Evolutionary conservation across 2,329 filamentous ascomycete species (phyloP).

Genomic region (Phialophora tarda): DNA sequence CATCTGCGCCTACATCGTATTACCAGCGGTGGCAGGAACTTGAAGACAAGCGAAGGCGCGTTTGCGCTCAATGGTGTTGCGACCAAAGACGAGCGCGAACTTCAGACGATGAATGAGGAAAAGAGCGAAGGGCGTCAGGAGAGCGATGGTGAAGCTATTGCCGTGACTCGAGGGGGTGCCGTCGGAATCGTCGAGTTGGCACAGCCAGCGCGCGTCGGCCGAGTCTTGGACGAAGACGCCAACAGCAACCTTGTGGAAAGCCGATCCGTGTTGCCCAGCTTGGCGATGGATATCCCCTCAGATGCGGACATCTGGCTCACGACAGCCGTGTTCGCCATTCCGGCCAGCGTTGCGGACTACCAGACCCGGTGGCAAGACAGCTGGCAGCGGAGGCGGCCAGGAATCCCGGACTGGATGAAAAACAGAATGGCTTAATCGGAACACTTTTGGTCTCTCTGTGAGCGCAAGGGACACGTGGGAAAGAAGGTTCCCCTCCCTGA

Average conservation of each 20-base stretch:
- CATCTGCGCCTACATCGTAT: slow-evolving; percentile 71
- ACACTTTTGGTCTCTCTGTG: neutral
- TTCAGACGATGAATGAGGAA: slow-evolving; percentile 51
- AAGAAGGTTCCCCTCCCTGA: neutral
- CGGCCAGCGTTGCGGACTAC: slow-evolving; percentile 60
- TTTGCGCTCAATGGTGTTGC: slow-evolving; percentile 72
- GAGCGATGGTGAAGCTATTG: slow-evolving; percentile 46
- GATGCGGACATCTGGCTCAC: slow-evolving; percentile 70
- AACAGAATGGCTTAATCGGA: slow-evolving; percentile 10
- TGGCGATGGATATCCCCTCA: slow-evolving; percentile 65
- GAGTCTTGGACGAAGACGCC: slow-evolving; percentile 75
- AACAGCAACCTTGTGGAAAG: slow-evolving; percentile 79
- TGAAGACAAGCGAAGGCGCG: slow-evolving; percentile 75
- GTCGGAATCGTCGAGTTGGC: slow-evolving; percentile 58
- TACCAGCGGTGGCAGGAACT: slow-evolving; percentile 59
- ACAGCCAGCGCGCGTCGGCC: slow-evolving; percentile 58
- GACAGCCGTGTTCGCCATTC: slow-evolving; percentile 73
- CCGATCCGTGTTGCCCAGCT: slow-evolving; percentile 71
- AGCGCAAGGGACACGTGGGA: neutral
- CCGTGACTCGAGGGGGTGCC: slow-evolving; percentile 56
- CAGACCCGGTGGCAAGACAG: slow-evolving; percentile 62
- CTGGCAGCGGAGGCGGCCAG: slow-evolving; percentile 66
- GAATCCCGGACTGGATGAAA: slow-evolving; percentile 62
- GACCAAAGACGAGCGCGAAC: slow-evolving; percentile 62
- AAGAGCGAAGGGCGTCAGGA: slow-evolving; percentile 52